Conservation (phyloP, 2,329 filamentous ascomycete genomes). For the Fusarium floridanum region DNA sequence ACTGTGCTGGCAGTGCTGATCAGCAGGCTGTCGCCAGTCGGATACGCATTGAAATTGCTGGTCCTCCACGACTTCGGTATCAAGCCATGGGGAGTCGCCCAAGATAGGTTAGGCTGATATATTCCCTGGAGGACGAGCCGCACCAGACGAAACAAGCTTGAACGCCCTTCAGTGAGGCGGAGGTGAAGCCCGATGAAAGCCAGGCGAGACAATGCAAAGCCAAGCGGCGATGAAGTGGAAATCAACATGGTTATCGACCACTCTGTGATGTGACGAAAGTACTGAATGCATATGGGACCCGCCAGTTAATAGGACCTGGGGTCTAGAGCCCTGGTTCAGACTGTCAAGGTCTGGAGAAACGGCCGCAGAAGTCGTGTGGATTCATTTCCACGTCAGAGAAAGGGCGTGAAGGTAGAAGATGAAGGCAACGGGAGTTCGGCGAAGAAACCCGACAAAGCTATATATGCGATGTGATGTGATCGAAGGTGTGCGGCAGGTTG, state of each 20-base stretch:
- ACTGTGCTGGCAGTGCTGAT: slow-evolving; percentile 1
- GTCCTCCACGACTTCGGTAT: slow-evolving; percentile 22
- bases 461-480: slow-evolving; percentile 30
- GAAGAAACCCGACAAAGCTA: slow-evolving; percentile 17
- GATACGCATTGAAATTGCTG: slow-evolving; percentile 23
- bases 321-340: slow-evolving; percentile 23
- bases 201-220: slow-evolving; percentile 14
- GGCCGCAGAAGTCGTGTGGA: slow-evolving; percentile 41
- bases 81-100: slow-evolving; percentile 5
- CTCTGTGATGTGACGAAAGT: slow-evolving; percentile 29
- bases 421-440: slow-evolving; percentile 6
- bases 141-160: slow-evolving; percentile 4
- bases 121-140: slow-evolving; percentile 8
- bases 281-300: slow-evolving; percentile 28
- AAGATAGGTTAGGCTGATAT: neutral
- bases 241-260: slow-evolving; percentile 16
- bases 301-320: slow-evolving; percentile 20
- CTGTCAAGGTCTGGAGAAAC: slow-evolving; percentile 28
- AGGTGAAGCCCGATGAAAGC: slow-evolving; percentile 17
- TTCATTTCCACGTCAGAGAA: slow-evolving; percentile 41
- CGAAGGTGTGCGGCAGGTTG: slow-evolving; percentile 14
- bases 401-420: slow-evolving; percentile 21
- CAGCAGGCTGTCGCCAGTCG: slow-evolving; percentile 28
- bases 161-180: slow-evolving; percentile 2
- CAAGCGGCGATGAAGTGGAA: slow-evolving; percentile 20